A percentile compares a stretch with the other conserved stretches of the same genome.
phyloP scores from a whole-genome alignment of 495 filamentous ascomycete species.

The Tuber microsphaerosporum region DNA sequence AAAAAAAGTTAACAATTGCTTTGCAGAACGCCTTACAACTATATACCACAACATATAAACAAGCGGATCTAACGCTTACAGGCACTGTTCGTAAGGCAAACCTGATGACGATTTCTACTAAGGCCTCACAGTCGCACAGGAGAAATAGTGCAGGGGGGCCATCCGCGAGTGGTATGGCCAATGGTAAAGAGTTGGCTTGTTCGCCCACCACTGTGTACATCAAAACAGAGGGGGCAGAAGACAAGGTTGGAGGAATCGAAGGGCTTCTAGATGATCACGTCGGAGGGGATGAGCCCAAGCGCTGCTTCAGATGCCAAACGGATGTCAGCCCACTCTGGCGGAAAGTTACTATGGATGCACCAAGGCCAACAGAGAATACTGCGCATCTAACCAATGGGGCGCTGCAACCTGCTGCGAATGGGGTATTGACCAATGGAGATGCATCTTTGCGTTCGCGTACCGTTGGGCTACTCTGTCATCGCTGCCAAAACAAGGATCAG shows the following conservation, averaged over 20 bases:
- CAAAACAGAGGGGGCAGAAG: slow-evolving; percentile 34
- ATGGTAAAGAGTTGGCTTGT: slow-evolving; percentile 36
- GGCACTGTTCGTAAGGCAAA: slow-evolving; percentile 86
- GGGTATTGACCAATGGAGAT: slow-evolving; percentile 27
- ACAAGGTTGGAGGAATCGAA: slow-evolving; percentile 33
- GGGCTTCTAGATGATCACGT: slow-evolving; percentile 37
- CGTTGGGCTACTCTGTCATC: slow-evolving; percentile 33
- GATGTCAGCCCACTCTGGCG: slow-evolving; percentile 40
- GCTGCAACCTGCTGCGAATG: slow-evolving; percentile 23
- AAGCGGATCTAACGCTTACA: slow-evolving; percentile 80
- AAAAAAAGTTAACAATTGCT: slow-evolving; percentile 38
- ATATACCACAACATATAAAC: slow-evolving; percentile 82
- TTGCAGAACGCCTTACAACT: slow-evolving; percentile 70
- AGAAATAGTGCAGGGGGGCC: slow-evolving; percentile 35
- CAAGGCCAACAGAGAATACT: slow-evolving; percentile 27
- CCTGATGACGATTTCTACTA: slow-evolving; percentile 46
- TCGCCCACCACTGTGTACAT: slow-evolving; percentile 39
- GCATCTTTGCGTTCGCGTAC: slow-evolving; percentile 12
- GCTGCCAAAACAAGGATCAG: slow-evolving; percentile 34
- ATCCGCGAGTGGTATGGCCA: slow-evolving; percentile 21
- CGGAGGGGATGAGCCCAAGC: slow-evolving; percentile 38
- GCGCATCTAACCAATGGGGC: slow-evolving; percentile 33
- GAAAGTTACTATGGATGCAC: slow-evolving; percentile 32
- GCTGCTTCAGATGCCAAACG: slow-evolving; percentile 32
- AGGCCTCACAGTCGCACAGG: slow-evolving; percentile 37